Evolutionary conservation across 208 protist genomes (phyloP).

Genomic region (Leishmania tropica): DNA sequence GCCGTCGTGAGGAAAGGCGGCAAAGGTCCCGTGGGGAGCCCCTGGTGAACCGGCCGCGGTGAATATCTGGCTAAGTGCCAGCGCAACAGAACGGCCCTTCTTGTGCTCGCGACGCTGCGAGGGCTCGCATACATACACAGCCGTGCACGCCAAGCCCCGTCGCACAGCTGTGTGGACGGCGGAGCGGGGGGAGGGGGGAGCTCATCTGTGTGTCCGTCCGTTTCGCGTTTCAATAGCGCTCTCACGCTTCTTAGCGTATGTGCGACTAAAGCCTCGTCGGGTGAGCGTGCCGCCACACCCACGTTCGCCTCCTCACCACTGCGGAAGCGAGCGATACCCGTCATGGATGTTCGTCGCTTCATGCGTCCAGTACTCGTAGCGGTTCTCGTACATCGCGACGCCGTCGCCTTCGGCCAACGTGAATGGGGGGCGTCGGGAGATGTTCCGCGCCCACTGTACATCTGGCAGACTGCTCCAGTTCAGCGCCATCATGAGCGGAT

Average conservation of each 20-base stretch:
- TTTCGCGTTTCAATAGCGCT: no score
- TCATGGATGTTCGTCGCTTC: neutral
- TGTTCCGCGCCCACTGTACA: neutral
- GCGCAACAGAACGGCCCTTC: neutral
- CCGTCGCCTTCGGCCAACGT: neutral
- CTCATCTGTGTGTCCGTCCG: no score
- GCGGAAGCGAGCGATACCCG: constrained; percentile 1
- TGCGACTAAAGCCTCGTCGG: no score
- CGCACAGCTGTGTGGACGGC: neutral
- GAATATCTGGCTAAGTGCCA: neutral
- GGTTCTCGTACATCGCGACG: constrained; percentile 4
- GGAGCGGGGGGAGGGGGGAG: no score
- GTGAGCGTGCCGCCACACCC: neutral
- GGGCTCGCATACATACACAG: neutral
- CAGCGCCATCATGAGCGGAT: neutral
- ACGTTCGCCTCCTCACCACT: neutral
- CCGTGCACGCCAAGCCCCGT: neutral
- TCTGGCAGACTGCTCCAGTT: neutral
- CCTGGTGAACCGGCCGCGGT: no score
- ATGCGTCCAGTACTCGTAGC: constrained; percentile 7
- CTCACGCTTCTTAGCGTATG: neutral
- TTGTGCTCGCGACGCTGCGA: neutral
- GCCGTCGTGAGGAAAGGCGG: no score
- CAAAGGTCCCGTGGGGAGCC: no score
- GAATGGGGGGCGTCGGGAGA: neutral